Percentiles rank a stretch among this genome's conserved stretches.
Conservation (phyloP, 371 early-diverging fungal species). For the Mortierella sp. region DNA sequence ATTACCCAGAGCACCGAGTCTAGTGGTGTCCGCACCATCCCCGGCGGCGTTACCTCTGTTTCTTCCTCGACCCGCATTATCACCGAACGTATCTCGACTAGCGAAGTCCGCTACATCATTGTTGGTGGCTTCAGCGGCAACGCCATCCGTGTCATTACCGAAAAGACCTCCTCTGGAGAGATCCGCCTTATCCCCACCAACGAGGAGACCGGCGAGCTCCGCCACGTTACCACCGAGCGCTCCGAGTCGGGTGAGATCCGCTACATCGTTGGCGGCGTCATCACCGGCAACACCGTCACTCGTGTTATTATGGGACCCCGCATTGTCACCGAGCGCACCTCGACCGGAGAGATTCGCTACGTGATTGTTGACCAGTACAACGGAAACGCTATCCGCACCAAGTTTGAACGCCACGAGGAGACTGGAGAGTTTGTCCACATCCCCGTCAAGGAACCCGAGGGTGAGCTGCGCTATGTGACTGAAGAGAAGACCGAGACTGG, state of each 20-base stretch:
- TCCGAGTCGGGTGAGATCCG: slow-evolving; percentile 43
- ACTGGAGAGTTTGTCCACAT: slow-evolving; percentile 50
- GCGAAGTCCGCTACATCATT: slow-evolving; percentile 54
- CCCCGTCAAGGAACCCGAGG: slow-evolving; percentile 57
- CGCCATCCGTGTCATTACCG: slow-evolving; percentile 44
- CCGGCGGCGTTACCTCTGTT: slow-evolving; percentile 21
- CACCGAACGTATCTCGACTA: slow-evolving; percentile 45
- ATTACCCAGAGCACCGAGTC: slow-evolving; percentile 8
- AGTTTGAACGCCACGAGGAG: slow-evolving; percentile 49
- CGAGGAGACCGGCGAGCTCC: slow-evolving; percentile 36
- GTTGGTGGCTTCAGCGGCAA: slow-evolving; percentile 43
- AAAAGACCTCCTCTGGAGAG: slow-evolving; percentile 36
- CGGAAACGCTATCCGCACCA: slow-evolving; percentile 56
- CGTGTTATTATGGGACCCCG: slow-evolving; percentile 53
- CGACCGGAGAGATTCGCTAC: slow-evolving; percentile 51
- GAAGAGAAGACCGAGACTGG: slow-evolving; percentile 52
- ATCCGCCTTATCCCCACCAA: slow-evolving; percentile 36
- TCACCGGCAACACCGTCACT: slow-evolving; percentile 26
- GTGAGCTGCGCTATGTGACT: slow-evolving; percentile 50
- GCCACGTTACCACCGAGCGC: slow-evolving; percentile 37
- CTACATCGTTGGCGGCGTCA: slow-evolving; percentile 36
- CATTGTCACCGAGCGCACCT: slow-evolving; percentile 44
- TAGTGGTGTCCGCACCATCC: slow-evolving; percentile 20
- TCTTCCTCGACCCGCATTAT: slow-evolving; percentile 40
- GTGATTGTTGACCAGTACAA: slow-evolving; percentile 52